Percentiles rank a stretch among this genome's conserved stretches.
phyloP scores from a whole-genome alignment of 768 basidiomycete genomes.

The Obba rivulosa region DNA sequence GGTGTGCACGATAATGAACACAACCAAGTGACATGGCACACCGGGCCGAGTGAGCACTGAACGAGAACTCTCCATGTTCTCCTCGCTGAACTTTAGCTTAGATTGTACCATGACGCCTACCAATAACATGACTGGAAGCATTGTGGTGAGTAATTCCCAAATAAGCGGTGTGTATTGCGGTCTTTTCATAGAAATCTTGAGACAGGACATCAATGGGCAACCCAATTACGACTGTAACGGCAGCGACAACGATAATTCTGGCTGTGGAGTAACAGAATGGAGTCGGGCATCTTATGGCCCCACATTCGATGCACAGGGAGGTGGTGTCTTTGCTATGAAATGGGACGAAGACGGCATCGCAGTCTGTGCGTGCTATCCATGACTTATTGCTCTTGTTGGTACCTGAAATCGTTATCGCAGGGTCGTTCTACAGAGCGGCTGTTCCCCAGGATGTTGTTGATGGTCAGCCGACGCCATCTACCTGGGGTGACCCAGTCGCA shows the following conservation, averaged over 20 bases:
- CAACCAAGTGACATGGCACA: constrained; percentile 83
- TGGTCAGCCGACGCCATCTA: constrained; percentile 58
- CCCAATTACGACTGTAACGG: constrained; percentile 46
- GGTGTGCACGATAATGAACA: constrained; percentile 82
- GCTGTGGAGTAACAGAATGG: constrained; percentile 76
- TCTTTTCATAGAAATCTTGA: background rate
- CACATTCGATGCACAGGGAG: constrained; percentile 71
- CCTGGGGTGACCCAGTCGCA: constrained; percentile 68
- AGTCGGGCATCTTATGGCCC: constrained; percentile 82
- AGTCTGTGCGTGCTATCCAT: constrained; percentile 51
- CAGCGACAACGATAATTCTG: constrained; percentile 50
- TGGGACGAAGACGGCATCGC: constrained; percentile 79
- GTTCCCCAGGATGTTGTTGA: constrained; percentile 61
- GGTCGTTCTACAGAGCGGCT: constrained; percentile 79
- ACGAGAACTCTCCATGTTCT: background rate
- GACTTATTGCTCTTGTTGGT: background rate
- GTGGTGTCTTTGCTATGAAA: constrained; percentile 86
- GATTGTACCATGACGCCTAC: constrained; percentile 56
- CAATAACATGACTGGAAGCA: constrained; percentile 55
- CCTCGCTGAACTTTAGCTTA: constrained; percentile 14
- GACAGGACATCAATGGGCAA: constrained; percentile 41
- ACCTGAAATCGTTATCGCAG: constrained; percentile 28
- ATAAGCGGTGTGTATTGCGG: background rate
- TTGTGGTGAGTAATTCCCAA: constrained; percentile 46
- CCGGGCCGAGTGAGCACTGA: constrained; percentile 45